Base-by-base conservation (phyloP, 1,284 basidiomycete species). In the Rhodotorula sp. region DNA sequence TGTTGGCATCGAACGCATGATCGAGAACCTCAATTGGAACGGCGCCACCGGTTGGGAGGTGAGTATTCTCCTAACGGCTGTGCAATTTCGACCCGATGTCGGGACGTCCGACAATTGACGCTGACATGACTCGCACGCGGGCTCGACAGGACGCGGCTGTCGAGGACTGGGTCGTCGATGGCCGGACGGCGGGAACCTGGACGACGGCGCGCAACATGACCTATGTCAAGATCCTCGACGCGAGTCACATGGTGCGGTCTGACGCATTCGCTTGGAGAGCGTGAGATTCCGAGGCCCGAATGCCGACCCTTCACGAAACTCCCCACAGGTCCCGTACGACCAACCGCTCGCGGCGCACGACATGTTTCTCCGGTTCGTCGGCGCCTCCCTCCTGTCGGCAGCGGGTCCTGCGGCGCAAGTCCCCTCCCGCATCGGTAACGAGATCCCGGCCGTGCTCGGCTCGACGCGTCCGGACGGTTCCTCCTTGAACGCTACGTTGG, bases 351-450 rank as follows among this genome's bases (percentile, higher is more conserved):
- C 90, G 47, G 86, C 93, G 6, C 94, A 98, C 81, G 96, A 99
- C 82, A 98, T 99, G 97, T 96, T 99, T 79, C 87, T 95, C 62
- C 91, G 94, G 21, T 97, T 97, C 84, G 91, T 97, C 88, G 89
- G 87, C 60, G 88, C 95, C 68, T 68, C 70, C n/a, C 91, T 95
- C 78, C 87, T 89, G 46, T 86, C 87, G 6, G 86, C 97, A 58
- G 85, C 89, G 3, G 93, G 82, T 3, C 90, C 70, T 85, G 90
- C 73, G 87, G 91, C 49, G 87, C 90, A 52, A 81, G 84, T 79
- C 87, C 90, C 91, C 12, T 92, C 90, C 71, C 87, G 86, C 48
- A 85, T 96, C 29, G 94, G 92, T 18, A 84, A 85, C 49, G 84
- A 87, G 69, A 59, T 83, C 80, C 69, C 91, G 89, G 81, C 90